A percentile compares a stretch with the other conserved stretches of the same genome.
Evolutionary conservation across 306 rosid genomes (phyloP).

Genomic region (Canavalia gladiata): DNA sequence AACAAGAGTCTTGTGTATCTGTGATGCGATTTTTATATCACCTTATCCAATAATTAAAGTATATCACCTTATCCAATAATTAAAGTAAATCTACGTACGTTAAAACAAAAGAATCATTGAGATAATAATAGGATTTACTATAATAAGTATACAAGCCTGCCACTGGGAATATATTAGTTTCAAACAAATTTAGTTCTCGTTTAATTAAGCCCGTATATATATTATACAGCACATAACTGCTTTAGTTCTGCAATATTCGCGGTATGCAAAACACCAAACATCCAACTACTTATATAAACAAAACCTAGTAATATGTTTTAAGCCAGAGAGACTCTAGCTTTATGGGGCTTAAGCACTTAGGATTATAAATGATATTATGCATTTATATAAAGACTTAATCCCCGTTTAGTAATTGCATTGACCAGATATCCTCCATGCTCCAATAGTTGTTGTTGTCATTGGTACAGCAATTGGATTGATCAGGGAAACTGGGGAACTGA

Average conservation of each 20-base stretch:
- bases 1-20: too few relatives aligned
- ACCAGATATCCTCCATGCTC: conserved; percentile 88
- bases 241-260: conserved; percentile 2
- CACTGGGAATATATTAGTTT: neutral
- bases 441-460: conserved; percentile 58
- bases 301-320: conserved; percentile 44
- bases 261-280: conserved; percentile 27
- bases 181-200: conserved; percentile 10
- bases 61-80: neutral
- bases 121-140: conserved; percentile 36
- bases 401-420: conserved; percentile 74
- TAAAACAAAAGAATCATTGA: conserved; percentile 11
- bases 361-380: conserved; percentile 1
- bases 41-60: neutral
- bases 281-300: conserved; percentile 44
- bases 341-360: conserved; percentile 23
- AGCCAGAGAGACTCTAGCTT: conserved; percentile 1
- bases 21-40: too few relatives aligned
- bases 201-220: conserved; percentile 40
- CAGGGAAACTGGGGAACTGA: conserved; percentile 40
- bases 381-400: conserved; percentile 32
- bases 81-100: neutral
- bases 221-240: conserved; percentile 42
- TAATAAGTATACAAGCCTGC: neutral
- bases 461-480: conserved; percentile 37